Base-by-base conservation (phyloP, 2,329 filamentous ascomycete species). In the Endoconidiophora laricicola region DNA sequence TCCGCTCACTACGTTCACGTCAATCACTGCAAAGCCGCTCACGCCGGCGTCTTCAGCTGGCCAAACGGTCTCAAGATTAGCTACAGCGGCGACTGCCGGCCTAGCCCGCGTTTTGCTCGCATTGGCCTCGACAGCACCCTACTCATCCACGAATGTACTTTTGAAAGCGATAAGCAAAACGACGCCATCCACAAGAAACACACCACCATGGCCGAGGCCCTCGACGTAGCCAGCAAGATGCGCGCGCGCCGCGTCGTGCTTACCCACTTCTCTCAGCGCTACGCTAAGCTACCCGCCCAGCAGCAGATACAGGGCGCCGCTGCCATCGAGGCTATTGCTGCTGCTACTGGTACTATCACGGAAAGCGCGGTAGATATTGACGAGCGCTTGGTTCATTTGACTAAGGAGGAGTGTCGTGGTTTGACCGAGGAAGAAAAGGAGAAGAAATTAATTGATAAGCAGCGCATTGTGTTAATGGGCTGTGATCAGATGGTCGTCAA, bases 181-280 rank as follows among this genome's bases (percentile, higher is more conserved):
- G 88, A 95, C 59, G 91, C 91, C 3, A 61, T 73, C 24, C 84
- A 82, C 47, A 98, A 98, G 75, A 87, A 83, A 60, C 91, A 98
- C 68, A 85, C 76, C 38, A 98, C 91, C 6, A 85, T 87, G 54
- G 75, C 75, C 12, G 91, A 98, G 66, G 91, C 91, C 1, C 73
- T 98, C 3, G 72, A 70, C 42, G 74, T 96, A 2, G 90, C 82
- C 1, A 71, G 74, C 10, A 66, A 70, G 43, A 98, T 98, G 91
- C 65, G 74, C 24, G 91, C 88, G 0, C 76, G 80, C 55, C 73
- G 84, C 14, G 80, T 91, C 14, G 67, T 98, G 50, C 71, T 98
- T 45, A 98, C 91, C 6, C 91, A 98, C 63, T 98, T 98, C 65
- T 88, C 81, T 50, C 91, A 98, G 67, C 74, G 91, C 6, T 98